phyloP scores from a whole-genome alignment of 108 stramenopile species.

The Pseudonitzschia multiseries region DNA sequence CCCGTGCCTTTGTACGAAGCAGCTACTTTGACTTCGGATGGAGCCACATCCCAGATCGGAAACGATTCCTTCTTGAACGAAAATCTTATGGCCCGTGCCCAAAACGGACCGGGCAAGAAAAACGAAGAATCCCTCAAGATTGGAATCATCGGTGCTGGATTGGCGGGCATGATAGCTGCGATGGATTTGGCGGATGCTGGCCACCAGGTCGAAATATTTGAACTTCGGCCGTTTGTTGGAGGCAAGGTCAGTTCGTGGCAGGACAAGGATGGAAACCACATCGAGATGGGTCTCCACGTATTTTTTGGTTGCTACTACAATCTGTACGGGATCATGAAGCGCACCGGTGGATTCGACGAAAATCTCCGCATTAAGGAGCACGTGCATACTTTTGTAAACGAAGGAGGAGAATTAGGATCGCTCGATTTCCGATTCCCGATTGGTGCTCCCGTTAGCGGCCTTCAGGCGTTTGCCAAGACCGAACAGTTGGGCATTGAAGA shows the following conservation, averaged over 20 bases:
- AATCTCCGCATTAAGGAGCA: conserved; percentile 93
- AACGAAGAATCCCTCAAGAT: conserved; percentile 82
- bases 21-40: conserved; percentile 70
- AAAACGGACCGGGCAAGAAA: conserved; percentile 81
- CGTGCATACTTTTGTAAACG: conserved; percentile 93
- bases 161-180: conserved; percentile 93
- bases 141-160: conserved; percentile 91
- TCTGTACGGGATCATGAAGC: conserved; percentile 96
- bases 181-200: conserved; percentile 97
- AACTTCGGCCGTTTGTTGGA: conserved; percentile 89
- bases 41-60: conserved; percentile 79
- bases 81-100: conserved; percentile 84
- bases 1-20: conserved; percentile 2
- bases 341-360: conserved; percentile 88
- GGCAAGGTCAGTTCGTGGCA: conserved; percentile 94
- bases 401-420: conserved; percentile 83
- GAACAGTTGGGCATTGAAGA: conserved; percentile 85
- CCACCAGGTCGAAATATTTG: conserved; percentile 94
- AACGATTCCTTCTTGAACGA: conserved; percentile 87
- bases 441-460: conserved; percentile 91
- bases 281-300: conserved; percentile 97
- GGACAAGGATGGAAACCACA: conserved; percentile 97
- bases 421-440: conserved; percentile 94
- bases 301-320: conserved; percentile 99
- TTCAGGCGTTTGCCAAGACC: conserved; percentile 91